phyloP scores from a whole-genome alignment of 2,329 filamentous ascomycete genomes.

The Exophiala lecanii-corni region DNA sequence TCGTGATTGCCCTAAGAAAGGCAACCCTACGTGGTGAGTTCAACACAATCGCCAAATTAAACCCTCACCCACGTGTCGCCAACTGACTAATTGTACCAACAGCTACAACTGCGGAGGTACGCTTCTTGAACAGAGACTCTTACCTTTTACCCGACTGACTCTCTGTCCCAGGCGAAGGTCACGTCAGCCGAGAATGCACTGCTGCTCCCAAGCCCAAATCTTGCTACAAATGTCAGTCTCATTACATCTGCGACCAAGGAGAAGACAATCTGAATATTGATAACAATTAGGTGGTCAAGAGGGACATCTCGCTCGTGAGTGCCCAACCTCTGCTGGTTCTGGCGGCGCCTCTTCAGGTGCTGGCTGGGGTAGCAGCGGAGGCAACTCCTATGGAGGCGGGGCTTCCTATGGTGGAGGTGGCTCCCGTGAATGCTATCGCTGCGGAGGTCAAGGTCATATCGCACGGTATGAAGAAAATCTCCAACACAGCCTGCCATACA shows the following conservation, averaged over 20 bases:
- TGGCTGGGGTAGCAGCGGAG: slow-evolving; percentile 44
- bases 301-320: slow-evolving; percentile 72
- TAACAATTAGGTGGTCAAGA: slow-evolving; percentile 68
- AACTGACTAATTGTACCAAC: too few relatives aligned
- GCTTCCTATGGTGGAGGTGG: slow-evolving; percentile 38
- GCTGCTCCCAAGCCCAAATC: slow-evolving; percentile 80
- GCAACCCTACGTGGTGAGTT: slow-evolving; percentile 73
- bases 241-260: slow-evolving; percentile 13
- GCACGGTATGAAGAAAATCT: slow-evolving; percentile 58
- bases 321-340: slow-evolving; percentile 41
- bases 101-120: slow-evolving; percentile 79
- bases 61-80: too few relatives aligned
- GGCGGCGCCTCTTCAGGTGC: slow-evolving; percentile 44
- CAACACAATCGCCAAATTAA: too few relatives aligned
- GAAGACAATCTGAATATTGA: slow-evolving; percentile 45
- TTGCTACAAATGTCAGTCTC: slow-evolving; percentile 49
- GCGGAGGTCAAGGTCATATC: slow-evolving; percentile 93
- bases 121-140: slow-evolving; percentile 31
- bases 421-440: slow-evolving; percentile 89
- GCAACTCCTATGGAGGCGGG: slow-evolving; percentile 45
- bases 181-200: slow-evolving; percentile 87
- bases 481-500: too few relatives aligned
- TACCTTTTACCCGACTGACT: slow-evolving; percentile 5
- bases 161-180: slow-evolving; percentile 53
- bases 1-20: slow-evolving; percentile 80